Evolutionary conservation across 805 yeast species (phyloP).

Genomic region (Metschnikowia vanudenii): DNA sequence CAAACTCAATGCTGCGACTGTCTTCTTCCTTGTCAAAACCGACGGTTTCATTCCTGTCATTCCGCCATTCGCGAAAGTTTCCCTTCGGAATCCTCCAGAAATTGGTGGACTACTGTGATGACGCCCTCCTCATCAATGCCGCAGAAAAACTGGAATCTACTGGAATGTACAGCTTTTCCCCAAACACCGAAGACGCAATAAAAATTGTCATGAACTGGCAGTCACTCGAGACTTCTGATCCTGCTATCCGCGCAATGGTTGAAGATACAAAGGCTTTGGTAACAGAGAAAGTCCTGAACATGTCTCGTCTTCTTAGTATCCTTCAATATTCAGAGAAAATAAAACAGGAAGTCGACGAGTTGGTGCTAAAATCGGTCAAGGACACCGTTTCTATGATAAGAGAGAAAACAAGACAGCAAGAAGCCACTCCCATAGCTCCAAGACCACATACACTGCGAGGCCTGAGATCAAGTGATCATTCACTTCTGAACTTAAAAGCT

Average conservation of each 20-base stretch:
- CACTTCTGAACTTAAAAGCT: background rate
- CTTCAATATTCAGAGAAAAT: conserved; percentile 73
- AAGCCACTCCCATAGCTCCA: conserved; percentile 1
- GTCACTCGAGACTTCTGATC: conserved; percentile 56
- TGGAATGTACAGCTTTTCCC: conserved; percentile 47
- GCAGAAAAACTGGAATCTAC: conserved; percentile 51
- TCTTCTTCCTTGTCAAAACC: conserved; percentile 14
- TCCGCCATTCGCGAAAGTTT: conserved; percentile 48
- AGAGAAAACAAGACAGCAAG: conserved; percentile 30
- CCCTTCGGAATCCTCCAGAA: conserved; percentile 62
- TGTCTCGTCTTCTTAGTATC: conserved; percentile 69
- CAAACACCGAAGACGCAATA: conserved; percentile 60
- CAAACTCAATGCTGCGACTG: conserved; percentile 20
- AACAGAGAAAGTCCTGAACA: conserved; percentile 63
- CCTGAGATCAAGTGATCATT: conserved; percentile 2
- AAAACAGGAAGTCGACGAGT: conserved; percentile 71
- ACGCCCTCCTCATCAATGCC: conserved; percentile 69
- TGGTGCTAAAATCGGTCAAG: conserved; percentile 61
- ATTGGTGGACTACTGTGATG: conserved; percentile 66
- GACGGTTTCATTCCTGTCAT: conserved; percentile 25
- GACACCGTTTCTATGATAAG: conserved; percentile 59
- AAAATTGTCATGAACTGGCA: conserved; percentile 42
- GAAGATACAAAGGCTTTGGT: conserved; percentile 66
- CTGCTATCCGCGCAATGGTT: conserved; percentile 59
- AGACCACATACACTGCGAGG: background rate